phyloP scores from a whole-genome alignment of 176 grass and related monocot genomes.

The Stipa capillata region DNA sequence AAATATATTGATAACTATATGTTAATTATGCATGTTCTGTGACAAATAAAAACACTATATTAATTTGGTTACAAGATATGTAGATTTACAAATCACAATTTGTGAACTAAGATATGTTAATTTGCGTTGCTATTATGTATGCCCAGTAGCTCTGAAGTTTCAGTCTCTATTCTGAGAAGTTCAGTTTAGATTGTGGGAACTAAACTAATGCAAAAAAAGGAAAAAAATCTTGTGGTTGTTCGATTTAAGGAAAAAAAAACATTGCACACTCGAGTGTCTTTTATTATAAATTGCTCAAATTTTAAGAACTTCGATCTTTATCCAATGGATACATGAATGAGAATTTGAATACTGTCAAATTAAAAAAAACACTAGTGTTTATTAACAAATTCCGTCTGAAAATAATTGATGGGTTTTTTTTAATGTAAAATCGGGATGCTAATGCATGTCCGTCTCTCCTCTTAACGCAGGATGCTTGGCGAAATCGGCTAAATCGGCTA shows the following conservation, averaged over 20 bases:
- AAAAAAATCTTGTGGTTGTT: not conserved
- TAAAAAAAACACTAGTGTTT: too few species aligned
- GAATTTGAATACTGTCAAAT: too few species aligned
- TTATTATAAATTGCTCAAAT: too few species aligned
- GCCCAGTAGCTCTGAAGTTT: not conserved
- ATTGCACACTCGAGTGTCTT: too few species aligned
- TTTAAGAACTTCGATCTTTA: too few species aligned
- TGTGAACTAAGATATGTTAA: not conserved
- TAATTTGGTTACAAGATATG: not conserved
- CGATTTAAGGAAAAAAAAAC: not conserved
- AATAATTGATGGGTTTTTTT: not conserved
- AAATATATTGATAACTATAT: not conserved
- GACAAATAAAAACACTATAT: not conserved
- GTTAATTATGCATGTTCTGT: not conserved
- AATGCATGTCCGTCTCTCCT: not conserved
- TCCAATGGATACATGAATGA: too few species aligned
- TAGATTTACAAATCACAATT: not conserved
- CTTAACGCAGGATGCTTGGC: conserved; percentile 10
- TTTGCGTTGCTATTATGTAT: not conserved
- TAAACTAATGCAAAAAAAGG: not conserved
- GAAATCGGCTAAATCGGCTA: not conserved
- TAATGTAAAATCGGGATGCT: not conserved
- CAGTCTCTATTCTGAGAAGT: not conserved
- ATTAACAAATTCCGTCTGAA: too few species aligned
- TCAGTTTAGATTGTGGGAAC: not conserved